Conservation (phyloP, 306 rosid species). For the Quercus dentata region DNA sequence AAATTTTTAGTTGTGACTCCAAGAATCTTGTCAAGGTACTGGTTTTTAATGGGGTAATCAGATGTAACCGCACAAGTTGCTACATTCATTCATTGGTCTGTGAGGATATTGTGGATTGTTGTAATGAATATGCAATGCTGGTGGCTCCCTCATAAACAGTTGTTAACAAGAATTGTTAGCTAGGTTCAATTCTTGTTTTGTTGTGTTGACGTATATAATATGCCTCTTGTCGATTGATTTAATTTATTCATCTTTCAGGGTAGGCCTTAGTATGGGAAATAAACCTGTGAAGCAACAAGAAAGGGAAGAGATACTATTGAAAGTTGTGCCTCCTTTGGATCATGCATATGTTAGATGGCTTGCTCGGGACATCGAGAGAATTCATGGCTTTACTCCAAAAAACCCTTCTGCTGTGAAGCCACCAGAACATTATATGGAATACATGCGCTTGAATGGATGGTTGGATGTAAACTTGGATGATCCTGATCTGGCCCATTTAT, state of each 20-base stretch:
- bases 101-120: background rate
- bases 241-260: background rate
- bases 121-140: background rate
- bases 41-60: background rate
- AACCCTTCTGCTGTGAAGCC: conserved; percentile 53
- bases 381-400: conserved; percentile 52
- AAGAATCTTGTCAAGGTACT: background rate
- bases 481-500: conserved; percentile 60
- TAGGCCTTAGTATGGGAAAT: conserved; percentile 58
- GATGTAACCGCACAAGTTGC: background rate
- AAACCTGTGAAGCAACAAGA: conserved; percentile 45
- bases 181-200: background rate
- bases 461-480: conserved; percentile 63
- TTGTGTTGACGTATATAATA: background rate
- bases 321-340: conserved; percentile 69
- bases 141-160: background rate
- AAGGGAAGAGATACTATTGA: conserved; percentile 42
- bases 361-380: conserved; percentile 54
- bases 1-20: background rate
- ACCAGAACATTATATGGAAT: conserved; percentile 64
- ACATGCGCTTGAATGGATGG: conserved; percentile 71
- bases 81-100: background rate
- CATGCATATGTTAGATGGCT: conserved; percentile 52
- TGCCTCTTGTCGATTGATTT: background rate
- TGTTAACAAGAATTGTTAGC: background rate